Base-by-base conservation (phyloP, 768 basidiomycete species). In the Hygrocybe coccinea region DNA sequence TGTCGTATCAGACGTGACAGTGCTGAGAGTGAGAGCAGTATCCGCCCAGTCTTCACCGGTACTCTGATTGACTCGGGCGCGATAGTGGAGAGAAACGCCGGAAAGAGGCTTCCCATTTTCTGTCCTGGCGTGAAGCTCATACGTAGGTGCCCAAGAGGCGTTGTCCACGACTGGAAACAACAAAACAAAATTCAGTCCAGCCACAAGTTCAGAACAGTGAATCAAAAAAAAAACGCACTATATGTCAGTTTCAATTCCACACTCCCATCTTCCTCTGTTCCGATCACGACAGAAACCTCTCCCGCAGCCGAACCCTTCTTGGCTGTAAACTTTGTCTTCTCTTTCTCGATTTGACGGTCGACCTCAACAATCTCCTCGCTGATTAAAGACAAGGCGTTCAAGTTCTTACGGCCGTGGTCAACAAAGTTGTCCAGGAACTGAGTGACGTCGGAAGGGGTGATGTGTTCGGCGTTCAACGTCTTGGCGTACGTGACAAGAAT, bases 21-120 rank as follows among this genome's bases (percentile, higher is more conserved):
- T 83, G 66, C 79, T 83, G 25, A 86, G 70, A 5, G 75, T 80
- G 33, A 85, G 70, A 1, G 71, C 57, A 1, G 79, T 72, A 56
- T 76, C 69, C 21, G 61, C 72, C 84, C 84, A 86, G 57, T 83
- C 79, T 60, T 86, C 84, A 11, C 84, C 84, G 0, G 84, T 83
- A 59, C 65, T 65, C 60, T 86, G 83, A 0, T 64, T 68, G 49
- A 85, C 71, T 25, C 74, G 69, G 0, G 82, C 82, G 22, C 79
- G 78, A 60, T 84, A 85, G 56, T 82, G 77, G 9, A 86, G 71
- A 2, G 73, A 59, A 22, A 83, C 74, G 0, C 71, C 62, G 5
- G 76, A 62, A 0, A 75, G 75, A 2, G 78, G 75, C 55, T 77
- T 73, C 0, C 77, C 78, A 56, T 71, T 64, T 52, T 75, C 65